Evolutionary conservation across 768 basidiomycete species (phyloP).

Genomic region (Amanita subjunquillea): DNA sequence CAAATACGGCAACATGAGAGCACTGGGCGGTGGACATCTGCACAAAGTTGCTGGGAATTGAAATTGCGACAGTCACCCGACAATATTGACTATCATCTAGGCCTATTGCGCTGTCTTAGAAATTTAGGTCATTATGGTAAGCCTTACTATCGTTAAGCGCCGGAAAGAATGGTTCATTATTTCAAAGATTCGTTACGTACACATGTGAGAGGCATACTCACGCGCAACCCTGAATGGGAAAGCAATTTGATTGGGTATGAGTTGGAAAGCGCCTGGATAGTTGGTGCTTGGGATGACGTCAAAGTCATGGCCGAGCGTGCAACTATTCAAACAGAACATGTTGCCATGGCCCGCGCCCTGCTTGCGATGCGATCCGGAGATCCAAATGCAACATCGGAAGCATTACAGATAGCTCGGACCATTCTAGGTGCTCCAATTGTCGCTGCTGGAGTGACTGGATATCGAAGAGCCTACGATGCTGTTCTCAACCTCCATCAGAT

Average conservation of each 20-base stretch:
- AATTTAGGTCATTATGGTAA: slow-evolving; percentile 96
- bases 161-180: neutral
- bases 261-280: slow-evolving; percentile 93
- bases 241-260: slow-evolving; percentile 69
- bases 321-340: slow-evolving; percentile 43
- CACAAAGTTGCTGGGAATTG: slow-evolving; percentile 99
- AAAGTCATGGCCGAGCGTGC: slow-evolving; percentile 42
- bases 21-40: slow-evolving; percentile 94
- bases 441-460: slow-evolving; percentile 71
- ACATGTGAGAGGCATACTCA: slow-evolving; percentile 86
- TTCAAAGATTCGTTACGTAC: slow-evolving; percentile 81
- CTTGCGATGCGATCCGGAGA: slow-evolving; percentile 65
- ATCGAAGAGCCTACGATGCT: slow-evolving; percentile 81
- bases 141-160: slow-evolving; percentile 14
- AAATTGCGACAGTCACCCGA: slow-evolving; percentile 84
- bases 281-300: slow-evolving; percentile 87
- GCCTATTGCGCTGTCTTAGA: slow-evolving; percentile 80
- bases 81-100: slow-evolving; percentile 82
- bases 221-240: slow-evolving; percentile 80
- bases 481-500: slow-evolving; percentile 77
- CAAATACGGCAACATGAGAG: slow-evolving; percentile 98
- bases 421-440: slow-evolving; percentile 73
- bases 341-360: slow-evolving; percentile 71
- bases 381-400: slow-evolving; percentile 28
- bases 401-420: slow-evolving; percentile 56